These are phyloP conservation scores for Dendrocalamus sinicus DNA, from an alignment of 176 grass and related monocot genomes.

Conservation along the genomic window DNA sequence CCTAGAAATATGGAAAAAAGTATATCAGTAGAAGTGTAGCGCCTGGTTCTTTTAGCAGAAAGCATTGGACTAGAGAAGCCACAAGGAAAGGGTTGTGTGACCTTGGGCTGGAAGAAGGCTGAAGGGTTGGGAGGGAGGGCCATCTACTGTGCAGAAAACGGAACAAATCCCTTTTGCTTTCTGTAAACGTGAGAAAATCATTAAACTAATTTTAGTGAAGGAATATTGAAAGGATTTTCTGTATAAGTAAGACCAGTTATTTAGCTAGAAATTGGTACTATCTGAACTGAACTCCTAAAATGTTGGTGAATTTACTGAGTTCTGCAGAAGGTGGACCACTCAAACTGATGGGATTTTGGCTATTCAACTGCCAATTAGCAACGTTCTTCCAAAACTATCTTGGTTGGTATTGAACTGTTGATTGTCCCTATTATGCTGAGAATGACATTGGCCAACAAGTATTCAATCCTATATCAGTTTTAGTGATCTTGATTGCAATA, in stretches of 20 bases:
- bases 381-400: background rate
- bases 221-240: background rate
- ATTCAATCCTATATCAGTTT: background rate
- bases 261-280: background rate
- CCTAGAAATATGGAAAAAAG: background rate
- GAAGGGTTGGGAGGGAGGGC: background rate
- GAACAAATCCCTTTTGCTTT: background rate
- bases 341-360: background rate
- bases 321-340: background rate
- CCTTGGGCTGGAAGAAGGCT: background rate
- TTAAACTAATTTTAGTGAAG: constrained; percentile 7
- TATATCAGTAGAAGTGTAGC: background rate
- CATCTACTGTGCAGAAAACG: background rate
- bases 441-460: background rate
- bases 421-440: background rate
- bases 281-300: background rate
- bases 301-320: background rate
- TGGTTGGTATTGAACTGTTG: background rate
- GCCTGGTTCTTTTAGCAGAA: background rate
- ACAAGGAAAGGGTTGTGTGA: background rate
- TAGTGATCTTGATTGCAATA: background rate
- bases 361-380: background rate
- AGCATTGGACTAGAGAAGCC: background rate
- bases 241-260: background rate
- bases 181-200: background rate